Base-by-base conservation (phyloP, 441 rosid species). In the Theobroma grandiflorum region DNA sequence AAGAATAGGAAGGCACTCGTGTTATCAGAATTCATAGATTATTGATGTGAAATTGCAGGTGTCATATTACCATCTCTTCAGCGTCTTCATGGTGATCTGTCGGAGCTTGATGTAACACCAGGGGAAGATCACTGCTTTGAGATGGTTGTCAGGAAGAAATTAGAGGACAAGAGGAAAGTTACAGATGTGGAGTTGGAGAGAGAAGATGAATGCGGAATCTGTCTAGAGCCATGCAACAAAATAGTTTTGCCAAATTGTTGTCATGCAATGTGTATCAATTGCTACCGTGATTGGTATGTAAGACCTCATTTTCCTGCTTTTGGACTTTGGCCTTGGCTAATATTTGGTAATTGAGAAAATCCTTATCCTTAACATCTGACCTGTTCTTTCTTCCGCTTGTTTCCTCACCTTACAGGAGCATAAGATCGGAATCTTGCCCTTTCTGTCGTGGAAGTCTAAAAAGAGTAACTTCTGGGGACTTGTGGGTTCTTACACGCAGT, bases 121-220 rank as follows among this genome's bases (percentile, higher is more conserved):
- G 83, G 65, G n/a, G 80, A 77, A 68, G 49, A 31, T 45, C 35
- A 59, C 45, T 45, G 73, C 37, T 66, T 52, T 18, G 82, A 79
- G 35, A 57, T 43, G 70, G 71, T 43, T 64, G 72, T 22, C n/a
- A 64, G 62, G 73, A 86, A 84, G 75, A 82, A 69, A 77, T 65
- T 57, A 61, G 89, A 86, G 14, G 80, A 79, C 71, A 72, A 68
- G 53, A 66, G 57, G 70, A 83, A 77, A 78, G 38, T 78, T 78
- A 68, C 77, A 18, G 83, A 82, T 68, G 3, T 50, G 9, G 84
- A 87, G 47, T 31, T 72, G 63, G 88, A 87, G 49, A 83, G 85
- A 49, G 87, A 87, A 68, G 86, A 83, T 38, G 90, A 87, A 80
- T 87, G 90, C 50, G 86, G 85, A 52, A 87, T 87, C 59, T 87